Evolutionary conservation across 2,329 filamentous ascomycete genomes (phyloP), one percentile per base, ranked within the genome.

Genomic region (Penicillium sp.): DNA sequence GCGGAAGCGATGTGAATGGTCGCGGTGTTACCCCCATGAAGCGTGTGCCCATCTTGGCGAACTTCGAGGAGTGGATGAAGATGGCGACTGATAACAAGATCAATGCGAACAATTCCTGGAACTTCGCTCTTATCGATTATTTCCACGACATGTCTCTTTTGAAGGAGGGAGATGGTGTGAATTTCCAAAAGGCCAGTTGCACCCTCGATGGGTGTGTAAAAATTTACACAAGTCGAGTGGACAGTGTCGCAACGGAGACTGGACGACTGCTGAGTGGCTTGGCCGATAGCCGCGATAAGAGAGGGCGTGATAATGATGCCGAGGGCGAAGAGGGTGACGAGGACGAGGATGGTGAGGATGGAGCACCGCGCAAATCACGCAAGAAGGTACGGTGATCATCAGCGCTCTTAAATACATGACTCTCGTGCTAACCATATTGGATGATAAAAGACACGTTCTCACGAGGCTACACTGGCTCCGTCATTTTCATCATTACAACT

Each of bases 41-140:
- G 82, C 89, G 92, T 58, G 90, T 96, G 26, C 94, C 94, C 1
- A 89, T 99, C 66, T 81, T 99, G 52, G 94, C 94, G 69, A 99
- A 99, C 76, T 99, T 97, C 67, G 94, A 99, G 74, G 94, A 99
- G 73, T 97, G 93, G 94, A 97, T 99, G 92, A 99, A 97, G 82
- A 96, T 99, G 92, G 94, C 94, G 2, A 97, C 94, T 15, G 94
- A 99, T 79, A 99, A 99, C 78, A 94, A 94, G 76, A 99, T 99
- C 81, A 99, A 97, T 72, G 93, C 94, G 47, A 86, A 89, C 56
- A 99, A 99, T 75, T 97, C 92, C 27, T 99, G 94, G 94, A 97
- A 97, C 74, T 97, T 99, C 77, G 94, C 94, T n/a, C 84, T 99
- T 18, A 99, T 99, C 71, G 94, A 99, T 75, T 99, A 99, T 76